Base-by-base conservation (phyloP, 192 early-diverging fungal genomes). In the Phlyctochytrium arcticum region DNA sequence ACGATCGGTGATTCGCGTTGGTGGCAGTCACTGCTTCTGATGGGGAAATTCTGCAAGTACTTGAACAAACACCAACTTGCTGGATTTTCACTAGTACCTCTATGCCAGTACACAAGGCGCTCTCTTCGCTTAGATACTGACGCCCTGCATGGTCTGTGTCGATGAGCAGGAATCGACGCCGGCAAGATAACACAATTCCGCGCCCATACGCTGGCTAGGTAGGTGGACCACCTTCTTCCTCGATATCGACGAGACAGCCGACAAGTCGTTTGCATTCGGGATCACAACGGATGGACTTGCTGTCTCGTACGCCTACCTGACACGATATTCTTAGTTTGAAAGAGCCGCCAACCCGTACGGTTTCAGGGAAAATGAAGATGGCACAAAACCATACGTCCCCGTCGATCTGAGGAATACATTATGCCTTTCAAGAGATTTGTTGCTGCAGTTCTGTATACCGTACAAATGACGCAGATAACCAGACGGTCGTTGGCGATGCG, bases 261-360 rank as follows among this genome's bases (percentile, higher is more conserved):
- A 60, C 37, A 60, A 48, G 37, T 9, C n/a, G 10, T 60, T 60
- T 32, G 58, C 58, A 44, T 60, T 9, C 26, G 58, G 58, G 15
- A 12, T 60, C 36, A 7, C 36, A 10, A 50, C 58, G 5, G 58
- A 60, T 37, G 58, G 58, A 42, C 15, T 60, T 9, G 58, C 58
- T 8, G 6, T 35, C 26, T 51, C 42, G 10, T 60, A 60, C 42
- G 49, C 15, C 26, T 60, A 60, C 36, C 58, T 31, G 55, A 60
- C 49, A 37, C 58, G 58, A 23, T 21, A 44, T n/a, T n/a, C n/a
- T n/a, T n/a, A n/a, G n/a, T n/a, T n/a, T n/a, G n/a, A n/a, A n/a
- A n/a, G n/a, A n/a, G n/a, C n/a, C n/a, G n/a, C n/a, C n/a, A n/a
- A n/a, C n/a, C n/a, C n/a, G n/a, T n/a, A n/a, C n/a, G n/a, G n/a